Conservation (phyloP, 1,284 basidiomycete genomes). For the Cryptococcus sp. region DNA sequence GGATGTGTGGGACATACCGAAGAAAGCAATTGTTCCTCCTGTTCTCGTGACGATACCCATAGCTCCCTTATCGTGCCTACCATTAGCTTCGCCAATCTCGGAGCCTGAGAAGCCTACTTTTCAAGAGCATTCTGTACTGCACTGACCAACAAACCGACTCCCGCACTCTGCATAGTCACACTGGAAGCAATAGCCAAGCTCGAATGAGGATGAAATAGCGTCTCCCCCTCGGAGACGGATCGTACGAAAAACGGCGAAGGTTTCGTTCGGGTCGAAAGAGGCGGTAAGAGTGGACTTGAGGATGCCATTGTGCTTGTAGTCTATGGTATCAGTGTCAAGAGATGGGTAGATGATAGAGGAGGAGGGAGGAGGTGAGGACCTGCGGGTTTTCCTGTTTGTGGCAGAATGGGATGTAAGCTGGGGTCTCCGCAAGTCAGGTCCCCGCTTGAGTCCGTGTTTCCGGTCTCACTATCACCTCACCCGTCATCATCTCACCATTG, state of each 20-base stretch:
- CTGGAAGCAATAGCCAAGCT: conserved; percentile 52
- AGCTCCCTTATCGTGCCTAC: conserved; percentile 72
- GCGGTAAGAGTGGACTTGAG: conserved; percentile 35
- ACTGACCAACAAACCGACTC: conserved; percentile 71
- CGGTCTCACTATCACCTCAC: too few species aligned
- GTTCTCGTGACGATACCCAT: conserved; percentile 75
- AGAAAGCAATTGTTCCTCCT: conserved; percentile 74
- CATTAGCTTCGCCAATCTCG: background rate
- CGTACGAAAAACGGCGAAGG: conserved; percentile 32
- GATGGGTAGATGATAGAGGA: too few species aligned
- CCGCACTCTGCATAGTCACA: conserved; percentile 64
- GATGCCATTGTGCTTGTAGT: too few species aligned
- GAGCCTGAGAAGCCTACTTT: conserved; percentile 39
- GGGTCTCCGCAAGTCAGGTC: too few species aligned
- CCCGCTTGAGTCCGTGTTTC: too few species aligned
- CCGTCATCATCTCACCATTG: too few species aligned
- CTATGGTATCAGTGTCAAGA: too few species aligned
- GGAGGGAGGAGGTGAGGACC: too few species aligned
- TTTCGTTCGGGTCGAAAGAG: conserved; percentile 18
- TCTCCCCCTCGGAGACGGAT: conserved; percentile 30
- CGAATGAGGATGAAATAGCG: conserved; percentile 37
- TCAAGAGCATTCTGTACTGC: conserved; percentile 79
- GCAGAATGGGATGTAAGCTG: too few species aligned
- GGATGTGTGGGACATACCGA: conserved; percentile 57
- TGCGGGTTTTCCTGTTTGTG: too few species aligned